Evolutionary conservation across 208 protist species (phyloP), one percentile per base, ranked within the genome.

Genomic region (Leishmania lainsoni): DNA sequence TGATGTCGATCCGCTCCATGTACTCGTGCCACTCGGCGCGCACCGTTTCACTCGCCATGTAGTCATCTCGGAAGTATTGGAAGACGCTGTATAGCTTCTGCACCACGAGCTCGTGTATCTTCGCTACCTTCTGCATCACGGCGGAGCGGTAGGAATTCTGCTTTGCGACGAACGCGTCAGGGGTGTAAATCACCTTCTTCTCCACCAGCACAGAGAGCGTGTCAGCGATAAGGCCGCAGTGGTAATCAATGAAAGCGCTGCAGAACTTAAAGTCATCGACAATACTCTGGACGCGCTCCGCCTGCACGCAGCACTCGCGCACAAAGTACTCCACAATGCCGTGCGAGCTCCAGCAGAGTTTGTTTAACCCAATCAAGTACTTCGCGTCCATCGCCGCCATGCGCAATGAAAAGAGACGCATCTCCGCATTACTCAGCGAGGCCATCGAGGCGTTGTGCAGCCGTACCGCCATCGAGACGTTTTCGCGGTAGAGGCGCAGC

Each of bases 251-350:
- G 75, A 94, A 93, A 42, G 92, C 83, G 51, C 92, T 86, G n/a
- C 91, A 89, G 75, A 91, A 93, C 83, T 99, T 99, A 91, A 98
- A 99, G 82, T 97, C 93, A 84, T 98, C 88, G 12, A 99, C 96
- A 68, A 99, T 92, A 35, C 70, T 45, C 79, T 98, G 92, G 16
- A 99, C 87, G 65, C 95, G 86, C 35, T 92, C 89, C 39, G 93
- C 90, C 79, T 97, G 90, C 81, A 94, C 85, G 78, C 94, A 92
- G 87, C 97, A 99, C 84, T 99, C 96, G 17, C 90, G 87, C 79
- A 99, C 95, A 88, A 99, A 99, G 87, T 98, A 98, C 82, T 99
- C 97, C 20, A 99, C 93, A 80, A 99, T 96, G 75, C 93, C 96
- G 79, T 98, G 95, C 51, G 95, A 97, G 78, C 91, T 95, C 98